Percentiles rank a stretch among this genome's conserved stretches.
Evolutionary conservation across 2,329 filamentous ascomycete species (phyloP).

Genomic region (Aspergillus ibericus): DNA sequence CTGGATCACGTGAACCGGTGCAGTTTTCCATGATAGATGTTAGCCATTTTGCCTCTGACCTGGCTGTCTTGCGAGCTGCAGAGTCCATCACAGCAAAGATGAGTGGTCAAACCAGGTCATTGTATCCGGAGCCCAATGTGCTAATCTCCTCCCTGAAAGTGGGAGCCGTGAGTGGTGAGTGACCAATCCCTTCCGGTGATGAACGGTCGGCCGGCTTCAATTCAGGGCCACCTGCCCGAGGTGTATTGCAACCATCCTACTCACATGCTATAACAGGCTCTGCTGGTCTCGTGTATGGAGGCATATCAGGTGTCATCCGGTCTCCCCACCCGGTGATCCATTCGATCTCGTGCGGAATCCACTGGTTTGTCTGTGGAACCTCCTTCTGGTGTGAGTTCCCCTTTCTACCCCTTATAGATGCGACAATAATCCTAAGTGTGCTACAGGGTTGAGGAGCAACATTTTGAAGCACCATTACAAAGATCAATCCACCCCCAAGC

Average conservation of each 20-base stretch:
- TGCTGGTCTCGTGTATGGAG: constrained; percentile 64
- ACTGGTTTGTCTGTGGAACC: constrained; percentile 77
- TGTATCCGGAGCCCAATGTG: not conserved
- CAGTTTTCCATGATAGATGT: not conserved
- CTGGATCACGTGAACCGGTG: not conserved
- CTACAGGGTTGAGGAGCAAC: constrained; percentile 45
- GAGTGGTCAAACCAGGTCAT: not conserved
- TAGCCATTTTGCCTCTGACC: not conserved
- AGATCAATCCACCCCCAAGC: constrained; percentile 54
- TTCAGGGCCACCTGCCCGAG: not conserved
- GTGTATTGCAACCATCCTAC: not conserved
- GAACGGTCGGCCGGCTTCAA: constrained; percentile 6
- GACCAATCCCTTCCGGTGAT: not conserved
- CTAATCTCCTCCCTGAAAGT: constrained; percentile 53
- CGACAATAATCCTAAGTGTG: constrained; percentile 19
- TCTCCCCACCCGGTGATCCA: constrained; percentile 67
- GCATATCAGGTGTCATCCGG: constrained; percentile 69
- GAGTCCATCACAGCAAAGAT: not conserved
- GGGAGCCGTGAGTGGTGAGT: constrained; percentile 60
- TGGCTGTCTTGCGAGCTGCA: not conserved
- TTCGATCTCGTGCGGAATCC: constrained; percentile 69
- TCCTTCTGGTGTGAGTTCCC: constrained; percentile 70
- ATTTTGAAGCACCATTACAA: constrained; percentile 51
- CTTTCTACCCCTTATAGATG: not conserved
- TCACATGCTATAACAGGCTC: constrained; percentile 27